Conservation (phyloP, 768 basidiomycete species). For the Rubroboletus satanas region DNA sequence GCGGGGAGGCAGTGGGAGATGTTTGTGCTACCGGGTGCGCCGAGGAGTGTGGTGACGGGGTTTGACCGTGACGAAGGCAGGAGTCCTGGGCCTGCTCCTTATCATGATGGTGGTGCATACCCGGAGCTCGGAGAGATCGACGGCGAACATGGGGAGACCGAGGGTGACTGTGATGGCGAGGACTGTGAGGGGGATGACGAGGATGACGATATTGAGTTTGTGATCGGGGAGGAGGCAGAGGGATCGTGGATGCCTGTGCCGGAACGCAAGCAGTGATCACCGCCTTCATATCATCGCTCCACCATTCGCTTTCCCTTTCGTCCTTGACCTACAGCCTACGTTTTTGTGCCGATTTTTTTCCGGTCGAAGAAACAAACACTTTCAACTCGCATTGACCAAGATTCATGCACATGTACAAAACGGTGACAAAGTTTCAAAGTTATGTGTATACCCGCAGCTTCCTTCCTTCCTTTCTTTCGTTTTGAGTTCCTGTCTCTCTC, state of each 20-base stretch:
- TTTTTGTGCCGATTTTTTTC: slow-evolving; percentile 1
- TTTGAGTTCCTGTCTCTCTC: too few species aligned
- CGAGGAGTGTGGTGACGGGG: slow-evolving; percentile 36
- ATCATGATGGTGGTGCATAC: not conserved
- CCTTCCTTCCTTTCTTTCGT: not conserved
- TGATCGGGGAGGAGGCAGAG: slow-evolving; percentile 50
- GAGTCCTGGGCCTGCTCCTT: not conserved
- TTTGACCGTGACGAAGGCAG: not conserved
- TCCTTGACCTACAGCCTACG: slow-evolving; percentile 7
- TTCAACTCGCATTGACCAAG: slow-evolving; percentile 12
- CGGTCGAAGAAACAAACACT: slow-evolving; percentile 16
- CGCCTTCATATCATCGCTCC: not conserved
- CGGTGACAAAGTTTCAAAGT: not conserved
- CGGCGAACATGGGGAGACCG: slow-evolving; percentile 20
- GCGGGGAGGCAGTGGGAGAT: slow-evolving; percentile 52
- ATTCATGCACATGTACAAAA: slow-evolving; percentile 3
- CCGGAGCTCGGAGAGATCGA: slow-evolving; percentile 11
- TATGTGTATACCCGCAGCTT: slow-evolving; percentile 14
- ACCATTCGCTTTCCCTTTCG: not conserved
- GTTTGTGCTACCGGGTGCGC: slow-evolving; percentile 59
- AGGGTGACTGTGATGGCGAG: slow-evolving; percentile 32
- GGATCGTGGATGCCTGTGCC: slow-evolving; percentile 34
- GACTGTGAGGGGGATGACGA: slow-evolving; percentile 49
- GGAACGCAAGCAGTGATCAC: slow-evolving; percentile 27
- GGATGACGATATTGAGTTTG: slow-evolving; percentile 76